Conservation (phyloP, 106 monocot genomes). For the Vanilla planifolia region DNA sequence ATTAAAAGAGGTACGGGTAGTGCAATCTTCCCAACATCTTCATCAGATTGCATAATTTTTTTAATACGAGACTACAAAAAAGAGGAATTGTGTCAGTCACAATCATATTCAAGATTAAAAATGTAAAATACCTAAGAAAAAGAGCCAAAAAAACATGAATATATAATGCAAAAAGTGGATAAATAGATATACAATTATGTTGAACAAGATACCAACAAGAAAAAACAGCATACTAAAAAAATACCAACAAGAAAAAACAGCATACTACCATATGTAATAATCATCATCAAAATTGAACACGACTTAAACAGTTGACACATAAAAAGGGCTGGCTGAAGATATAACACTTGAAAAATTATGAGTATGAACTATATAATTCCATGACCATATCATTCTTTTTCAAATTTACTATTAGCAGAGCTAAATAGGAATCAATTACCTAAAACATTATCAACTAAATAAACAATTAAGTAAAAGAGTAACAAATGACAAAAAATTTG, state of each 20-base stretch:
- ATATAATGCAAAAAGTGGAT: not conserved
- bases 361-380: too few relatives aligned
- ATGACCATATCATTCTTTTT: too few relatives aligned
- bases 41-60: conserved; percentile 99
- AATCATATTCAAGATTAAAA: not conserved
- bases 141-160: not conserved
- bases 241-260: not conserved
- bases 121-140: not conserved
- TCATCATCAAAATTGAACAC: too few relatives aligned
- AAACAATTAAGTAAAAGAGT: too few relatives aligned
- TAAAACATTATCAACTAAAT: too few relatives aligned
- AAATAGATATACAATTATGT: not conserved
- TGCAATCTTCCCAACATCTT: conserved; percentile 96
- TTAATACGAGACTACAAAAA: conserved; percentile 78
- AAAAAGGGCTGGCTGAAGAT: too few relatives aligned
- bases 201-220: not conserved
- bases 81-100: not conserved
- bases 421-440: too few relatives aligned
- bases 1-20: conserved; percentile 96
- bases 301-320: too few relatives aligned
- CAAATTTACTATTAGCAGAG: too few relatives aligned
- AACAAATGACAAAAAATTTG: too few relatives aligned
- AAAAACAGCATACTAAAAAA: not conserved
- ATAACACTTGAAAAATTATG: too few relatives aligned
- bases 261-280: not conserved